phyloP scores from a whole-genome alignment of 768 basidiomycete species.

The Kwoniella shandongensis region DNA sequence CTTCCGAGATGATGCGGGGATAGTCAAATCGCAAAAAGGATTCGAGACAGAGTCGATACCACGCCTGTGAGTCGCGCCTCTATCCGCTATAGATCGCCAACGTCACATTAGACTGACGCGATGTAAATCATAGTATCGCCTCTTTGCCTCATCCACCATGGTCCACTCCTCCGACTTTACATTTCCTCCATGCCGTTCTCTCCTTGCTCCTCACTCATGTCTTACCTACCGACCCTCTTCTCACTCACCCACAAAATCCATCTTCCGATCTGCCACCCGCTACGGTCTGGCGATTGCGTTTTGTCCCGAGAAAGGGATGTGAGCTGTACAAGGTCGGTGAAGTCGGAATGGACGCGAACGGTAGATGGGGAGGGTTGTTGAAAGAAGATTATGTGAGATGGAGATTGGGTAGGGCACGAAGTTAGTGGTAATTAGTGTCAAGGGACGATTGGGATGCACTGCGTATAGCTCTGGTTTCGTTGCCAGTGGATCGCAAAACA shows the following conservation, averaged over 20 bases:
- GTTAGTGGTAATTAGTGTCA: too few relatives aligned
- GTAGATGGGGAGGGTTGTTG: conserved; percentile 43
- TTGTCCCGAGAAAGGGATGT: conserved; percentile 43
- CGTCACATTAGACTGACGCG: not conserved
- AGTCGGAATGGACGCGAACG: conserved; percentile 17
- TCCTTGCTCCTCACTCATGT: conserved; percentile 33
- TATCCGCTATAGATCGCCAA: not conserved
- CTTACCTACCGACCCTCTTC: conserved; percentile 40
- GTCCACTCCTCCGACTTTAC: conserved; percentile 35
- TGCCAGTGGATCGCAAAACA: too few relatives aligned
- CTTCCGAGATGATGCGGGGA: conserved; percentile 48
- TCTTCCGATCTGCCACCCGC: conserved; percentile 30
- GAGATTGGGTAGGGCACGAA: conserved; percentile 26
- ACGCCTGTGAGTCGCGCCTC: conserved; percentile 32
- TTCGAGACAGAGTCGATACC: conserved; percentile 50
- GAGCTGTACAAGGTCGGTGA: conserved; percentile 37
- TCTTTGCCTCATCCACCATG: conserved; percentile 37
- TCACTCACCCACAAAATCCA: conserved; percentile 7
- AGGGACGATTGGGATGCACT: too few relatives aligned
- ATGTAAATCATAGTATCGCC: conserved; percentile 33
- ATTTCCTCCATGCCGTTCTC: conserved; percentile 42
- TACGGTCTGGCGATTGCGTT: conserved; percentile 44
- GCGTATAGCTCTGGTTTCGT: too few relatives aligned
- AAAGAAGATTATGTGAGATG: conserved; percentile 42
- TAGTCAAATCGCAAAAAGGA: conserved; percentile 32